Conservation (phyloP, 768 basidiomycete species). For the Suillus cothurnatus region DNA sequence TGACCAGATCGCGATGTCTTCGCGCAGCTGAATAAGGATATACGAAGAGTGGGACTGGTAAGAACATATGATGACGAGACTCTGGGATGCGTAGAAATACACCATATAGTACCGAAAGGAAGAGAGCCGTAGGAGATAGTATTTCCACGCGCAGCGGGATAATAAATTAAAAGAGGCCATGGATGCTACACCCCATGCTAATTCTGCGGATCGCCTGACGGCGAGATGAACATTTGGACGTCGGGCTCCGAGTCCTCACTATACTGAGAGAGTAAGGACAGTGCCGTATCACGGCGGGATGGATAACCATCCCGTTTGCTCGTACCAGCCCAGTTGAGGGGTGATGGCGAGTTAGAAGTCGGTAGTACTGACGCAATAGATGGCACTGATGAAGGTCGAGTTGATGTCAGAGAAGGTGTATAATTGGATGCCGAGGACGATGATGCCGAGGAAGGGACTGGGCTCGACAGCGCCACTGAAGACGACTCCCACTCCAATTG, state of each 20-base stretch:
- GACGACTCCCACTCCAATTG: neutral
- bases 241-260: neutral
- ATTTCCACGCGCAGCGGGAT: neutral
- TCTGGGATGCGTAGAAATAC: neutral
- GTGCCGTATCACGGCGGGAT: neutral
- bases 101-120: neutral
- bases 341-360: neutral
- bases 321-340: neutral
- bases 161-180: neutral
- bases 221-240: neutral
- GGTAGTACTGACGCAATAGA: neutral
- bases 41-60: neutral
- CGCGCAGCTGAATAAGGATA: neutral
- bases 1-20: neutral
- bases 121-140: neutral
- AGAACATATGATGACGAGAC: neutral
- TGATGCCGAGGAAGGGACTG: neutral
- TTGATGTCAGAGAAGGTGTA: neutral
- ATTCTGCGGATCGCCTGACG: neutral
- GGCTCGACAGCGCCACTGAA: neutral
- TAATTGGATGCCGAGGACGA: neutral
- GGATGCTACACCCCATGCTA: neutral
- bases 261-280: neutral
- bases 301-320: neutral
- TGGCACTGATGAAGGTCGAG: neutral